These are phyloP conservation scores for Chalciporus pseudorubinellus DNA, from an alignment of 768 basidiomycete genomes.

Conservation along the genomic window DNA sequence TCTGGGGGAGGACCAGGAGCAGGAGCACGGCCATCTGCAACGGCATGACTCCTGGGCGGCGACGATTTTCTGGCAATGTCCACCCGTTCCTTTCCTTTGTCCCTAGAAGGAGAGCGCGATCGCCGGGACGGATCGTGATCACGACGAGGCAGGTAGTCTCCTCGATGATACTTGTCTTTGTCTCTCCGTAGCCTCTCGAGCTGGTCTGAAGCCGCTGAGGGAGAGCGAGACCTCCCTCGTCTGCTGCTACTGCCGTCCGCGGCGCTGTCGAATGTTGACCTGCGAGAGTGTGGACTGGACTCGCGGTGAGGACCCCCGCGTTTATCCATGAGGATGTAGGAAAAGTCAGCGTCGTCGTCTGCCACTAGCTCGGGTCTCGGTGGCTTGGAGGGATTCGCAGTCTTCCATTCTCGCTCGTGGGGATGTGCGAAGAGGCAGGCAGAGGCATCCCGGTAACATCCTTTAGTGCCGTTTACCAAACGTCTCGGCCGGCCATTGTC, in stretches of 20 bases:
- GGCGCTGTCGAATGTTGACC: conserved; percentile 9
- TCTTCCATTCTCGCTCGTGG: conserved; percentile 31
- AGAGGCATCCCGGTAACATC: conserved; percentile 21
- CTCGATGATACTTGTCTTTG: not conserved
- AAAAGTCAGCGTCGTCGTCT: conserved; percentile 24
- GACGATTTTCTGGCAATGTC: not conserved
- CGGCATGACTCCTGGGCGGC: not conserved
- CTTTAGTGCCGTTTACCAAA: conserved; percentile 17
- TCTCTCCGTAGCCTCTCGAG: conserved; percentile 24
- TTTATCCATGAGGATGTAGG: conserved; percentile 15
- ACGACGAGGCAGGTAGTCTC: conserved; percentile 5
- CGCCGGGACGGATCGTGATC: conserved; percentile 5
- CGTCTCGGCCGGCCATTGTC: conserved; percentile 27
- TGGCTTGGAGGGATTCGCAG: conserved; percentile 27
- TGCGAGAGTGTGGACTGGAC: conserved; percentile 18
- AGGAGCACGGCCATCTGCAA: not conserved
- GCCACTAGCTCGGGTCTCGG: conserved; percentile 17
- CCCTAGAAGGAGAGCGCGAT: conserved; percentile 14
- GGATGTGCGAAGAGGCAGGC: conserved; percentile 34
- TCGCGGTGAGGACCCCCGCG: conserved; percentile 3
- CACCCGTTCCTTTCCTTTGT: conserved; percentile 5
- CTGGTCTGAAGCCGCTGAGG: conserved; percentile 26
- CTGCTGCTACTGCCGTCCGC: conserved; percentile 8
- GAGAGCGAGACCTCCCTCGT: conserved; percentile 22
- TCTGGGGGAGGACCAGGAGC: conserved; percentile 12